These are phyloP conservation scores for Phaeolepiota aurea DNA, from an alignment of 768 basidiomycete species.

Conservation along the genomic window DNA sequence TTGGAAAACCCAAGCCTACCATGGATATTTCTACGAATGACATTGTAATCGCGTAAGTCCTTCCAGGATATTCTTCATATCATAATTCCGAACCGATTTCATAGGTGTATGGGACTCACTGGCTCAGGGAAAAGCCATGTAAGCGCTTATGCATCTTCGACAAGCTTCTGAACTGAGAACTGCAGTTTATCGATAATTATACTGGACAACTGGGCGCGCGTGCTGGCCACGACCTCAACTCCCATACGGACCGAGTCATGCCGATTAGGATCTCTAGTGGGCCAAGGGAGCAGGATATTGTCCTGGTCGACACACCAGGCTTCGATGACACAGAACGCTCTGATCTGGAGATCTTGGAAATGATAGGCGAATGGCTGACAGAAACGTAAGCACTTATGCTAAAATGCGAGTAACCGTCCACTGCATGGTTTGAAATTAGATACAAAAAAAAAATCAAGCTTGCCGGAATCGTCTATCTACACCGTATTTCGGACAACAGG, in stretches of 20 bases:
- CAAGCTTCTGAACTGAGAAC: neutral
- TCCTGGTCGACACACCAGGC: constrained; percentile 28
- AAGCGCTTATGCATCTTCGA: neutral
- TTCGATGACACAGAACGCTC: constrained; percentile 25
- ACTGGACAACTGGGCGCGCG: neutral
- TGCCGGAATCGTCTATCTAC: constrained; percentile 27
- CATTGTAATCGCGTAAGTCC: neutral
- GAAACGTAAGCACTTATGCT: constrained; percentile 11
- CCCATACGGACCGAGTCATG: neutral
- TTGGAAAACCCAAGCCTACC: constrained; percentile 1
- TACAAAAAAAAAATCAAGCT: constrained; percentile 16
- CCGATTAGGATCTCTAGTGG: constrained; percentile 9
- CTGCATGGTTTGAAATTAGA: constrained; percentile 7
- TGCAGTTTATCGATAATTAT: constrained; percentile 5
- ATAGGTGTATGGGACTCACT: constrained; percentile 6
- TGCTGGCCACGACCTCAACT: neutral
- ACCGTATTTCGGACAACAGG: constrained; percentile 29
- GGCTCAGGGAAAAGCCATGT: constrained; percentile 7
- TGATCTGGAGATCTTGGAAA: constrained; percentile 26
- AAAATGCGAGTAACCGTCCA: neutral
- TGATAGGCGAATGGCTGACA: constrained; percentile 23
- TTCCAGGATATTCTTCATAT: constrained; percentile 8
- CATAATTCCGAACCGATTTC: neutral
- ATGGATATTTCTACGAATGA: neutral
- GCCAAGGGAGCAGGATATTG: constrained; percentile 18